Conservation (phyloP, 352 stramenopile genomes). For the Pythium dissimile region DNA sequence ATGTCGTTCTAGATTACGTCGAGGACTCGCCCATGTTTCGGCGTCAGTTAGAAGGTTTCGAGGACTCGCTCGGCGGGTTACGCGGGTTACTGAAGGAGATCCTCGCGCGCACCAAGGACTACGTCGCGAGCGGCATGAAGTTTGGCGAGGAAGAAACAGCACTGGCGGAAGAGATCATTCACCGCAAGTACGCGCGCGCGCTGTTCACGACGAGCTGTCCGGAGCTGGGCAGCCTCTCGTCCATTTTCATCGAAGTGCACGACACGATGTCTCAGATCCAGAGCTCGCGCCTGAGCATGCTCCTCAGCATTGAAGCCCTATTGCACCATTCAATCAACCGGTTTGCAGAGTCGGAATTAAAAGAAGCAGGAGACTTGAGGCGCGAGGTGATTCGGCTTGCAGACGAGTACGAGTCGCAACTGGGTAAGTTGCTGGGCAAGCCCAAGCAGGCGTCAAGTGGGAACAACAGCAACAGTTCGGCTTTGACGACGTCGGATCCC, state of each 20-base stretch:
- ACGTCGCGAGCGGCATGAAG: constrained; percentile 52
- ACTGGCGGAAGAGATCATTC: constrained; percentile 66
- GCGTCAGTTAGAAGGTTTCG: constrained; percentile 71
- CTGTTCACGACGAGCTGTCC: constrained; percentile 83
- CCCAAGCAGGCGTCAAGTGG: constrained; percentile 33
- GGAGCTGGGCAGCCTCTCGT: constrained; percentile 66
- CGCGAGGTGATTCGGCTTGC: constrained; percentile 63
- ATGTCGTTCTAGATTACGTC: constrained; percentile 83
- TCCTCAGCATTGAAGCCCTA: constrained; percentile 77
- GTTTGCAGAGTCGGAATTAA: constrained; percentile 74
- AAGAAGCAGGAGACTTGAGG: constrained; percentile 61
- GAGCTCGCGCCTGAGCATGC: constrained; percentile 79
- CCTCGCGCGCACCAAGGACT: constrained; percentile 70
- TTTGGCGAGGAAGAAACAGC: constrained; percentile 71
- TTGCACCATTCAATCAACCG: constrained; percentile 58
- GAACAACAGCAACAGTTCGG: background rate
- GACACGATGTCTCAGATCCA: constrained; percentile 79
- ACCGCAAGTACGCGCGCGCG: constrained; percentile 75
- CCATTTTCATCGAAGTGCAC: constrained; percentile 80
- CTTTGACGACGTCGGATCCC: constrained; percentile 13
- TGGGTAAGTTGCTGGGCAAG: constrained; percentile 81
- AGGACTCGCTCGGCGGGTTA: constrained; percentile 68
- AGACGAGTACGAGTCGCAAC: constrained; percentile 78
- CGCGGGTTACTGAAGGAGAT: constrained; percentile 69
- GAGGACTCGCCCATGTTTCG: constrained; percentile 87